These are phyloP conservation scores for Zygoascus sp. DNA, from an alignment of 1,139 yeast genomes.

Conservation along the genomic window DNA sequence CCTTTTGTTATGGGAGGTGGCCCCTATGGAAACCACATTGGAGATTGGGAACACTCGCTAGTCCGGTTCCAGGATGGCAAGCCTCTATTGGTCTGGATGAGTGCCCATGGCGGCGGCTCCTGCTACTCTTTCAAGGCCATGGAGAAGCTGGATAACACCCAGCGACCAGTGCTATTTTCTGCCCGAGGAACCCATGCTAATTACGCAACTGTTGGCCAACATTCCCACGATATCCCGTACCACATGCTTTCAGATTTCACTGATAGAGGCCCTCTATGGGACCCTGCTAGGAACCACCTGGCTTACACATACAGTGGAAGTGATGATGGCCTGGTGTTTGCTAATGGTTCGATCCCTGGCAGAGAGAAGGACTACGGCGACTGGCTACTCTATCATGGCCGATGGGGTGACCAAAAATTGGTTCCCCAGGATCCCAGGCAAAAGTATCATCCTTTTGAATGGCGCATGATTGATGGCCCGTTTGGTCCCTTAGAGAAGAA, in stretches of 20 bases:
- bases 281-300: constrained; percentile 73
- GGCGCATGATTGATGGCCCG: constrained; percentile 89
- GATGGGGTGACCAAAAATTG: constrained; percentile 86
- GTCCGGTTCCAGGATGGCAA: constrained; percentile 77
- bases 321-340: constrained; percentile 34
- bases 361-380: constrained; percentile 62
- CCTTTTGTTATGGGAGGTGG: constrained; percentile 98
- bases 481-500: constrained; percentile 82
- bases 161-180: constrained; percentile 72
- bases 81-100: constrained; percentile 95
- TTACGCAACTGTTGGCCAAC: constrained; percentile 94
- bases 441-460: constrained; percentile 80
- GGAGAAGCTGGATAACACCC: constrained; percentile 55
- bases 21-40: constrained; percentile 94
- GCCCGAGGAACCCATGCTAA: constrained; percentile 98
- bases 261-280: constrained; percentile 94
- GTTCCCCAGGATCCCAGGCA: constrained; percentile 70
- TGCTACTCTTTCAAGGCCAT: constrained; percentile 74
- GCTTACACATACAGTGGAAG: constrained; percentile 74
- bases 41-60: constrained; percentile 96
- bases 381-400: constrained; percentile 79
- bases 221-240: constrained; percentile 91
- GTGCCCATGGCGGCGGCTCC: constrained; percentile 97
- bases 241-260: constrained; percentile 88
- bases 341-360: constrained; percentile 47